These are phyloP conservation scores for Parasitella parasitica DNA, from an alignment of 371 early-diverging fungal species.

Conservation along the genomic window DNA sequence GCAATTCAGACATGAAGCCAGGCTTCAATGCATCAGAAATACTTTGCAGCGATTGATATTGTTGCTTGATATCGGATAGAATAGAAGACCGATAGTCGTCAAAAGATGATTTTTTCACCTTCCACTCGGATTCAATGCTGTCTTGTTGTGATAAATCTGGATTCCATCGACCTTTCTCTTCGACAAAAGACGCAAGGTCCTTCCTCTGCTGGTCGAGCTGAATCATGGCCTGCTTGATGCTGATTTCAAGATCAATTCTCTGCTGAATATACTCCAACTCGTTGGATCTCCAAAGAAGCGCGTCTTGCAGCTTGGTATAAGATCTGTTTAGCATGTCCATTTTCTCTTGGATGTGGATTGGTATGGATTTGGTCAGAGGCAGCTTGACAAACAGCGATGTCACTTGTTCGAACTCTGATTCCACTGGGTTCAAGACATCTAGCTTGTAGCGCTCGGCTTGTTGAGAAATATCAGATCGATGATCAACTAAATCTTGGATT, in stretches of 20 bases:
- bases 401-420: not conserved
- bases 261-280: slow-evolving; percentile 24
- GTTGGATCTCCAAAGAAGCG: slow-evolving; percentile 12
- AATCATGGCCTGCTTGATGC: slow-evolving; percentile 5
- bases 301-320: slow-evolving; percentile 18
- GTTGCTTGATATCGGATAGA: slow-evolving; percentile 11
- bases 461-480: slow-evolving; percentile 6
- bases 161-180: slow-evolving; percentile 19
- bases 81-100: not conserved
- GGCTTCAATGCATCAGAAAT: slow-evolving; percentile 16
- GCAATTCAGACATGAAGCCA: slow-evolving; percentile 27
- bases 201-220: slow-evolving; percentile 7
- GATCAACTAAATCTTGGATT: not conserved
- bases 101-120: slow-evolving; percentile 2
- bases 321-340: slow-evolving; percentile 11
- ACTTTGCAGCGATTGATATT: not conserved
- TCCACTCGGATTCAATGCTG: not conserved
- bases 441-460: not conserved
- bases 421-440: not conserved
- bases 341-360: slow-evolving; percentile 19
- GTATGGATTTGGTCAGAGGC: slow-evolving; percentile 19
- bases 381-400: slow-evolving; percentile 10
- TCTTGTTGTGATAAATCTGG: not conserved
- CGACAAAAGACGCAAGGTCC: slow-evolving; percentile 10
- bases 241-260: slow-evolving; percentile 12